Percentiles rank a stretch among this genome's conserved stretches.
These are phyloP conservation scores for Yamadazyma pseudoaaseri DNA, from an alignment of 1,139 yeast species.

Conservation along the genomic window DNA sequence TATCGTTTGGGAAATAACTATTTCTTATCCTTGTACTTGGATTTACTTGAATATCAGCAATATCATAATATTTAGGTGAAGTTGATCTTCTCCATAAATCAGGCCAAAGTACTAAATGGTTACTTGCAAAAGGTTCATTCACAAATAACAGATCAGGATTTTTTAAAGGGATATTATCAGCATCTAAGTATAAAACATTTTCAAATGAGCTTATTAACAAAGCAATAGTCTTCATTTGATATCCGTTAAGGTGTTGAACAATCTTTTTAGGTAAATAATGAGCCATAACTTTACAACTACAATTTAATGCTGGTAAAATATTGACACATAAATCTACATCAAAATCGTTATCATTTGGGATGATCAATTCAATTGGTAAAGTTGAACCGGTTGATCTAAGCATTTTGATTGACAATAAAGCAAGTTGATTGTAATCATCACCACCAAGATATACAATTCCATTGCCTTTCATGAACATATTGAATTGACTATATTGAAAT, in stretches of 20 bases:
- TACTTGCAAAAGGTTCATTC: constrained; percentile 28
- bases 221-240: constrained; percentile 34
- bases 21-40: constrained; percentile 20
- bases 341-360: constrained; percentile 28
- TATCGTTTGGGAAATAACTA: constrained; percentile 27
- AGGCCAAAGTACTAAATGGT: constrained; percentile 37
- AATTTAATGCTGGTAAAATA: constrained; percentile 30
- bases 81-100: constrained; percentile 43
- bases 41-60: constrained; percentile 26
- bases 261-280: constrained; percentile 26
- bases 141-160: constrained; percentile 33
- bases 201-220: constrained; percentile 33
- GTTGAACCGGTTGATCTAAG: constrained; percentile 53
- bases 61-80: constrained; percentile 31
- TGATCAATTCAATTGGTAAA: constrained; percentile 55
- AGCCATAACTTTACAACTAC: constrained; percentile 31
- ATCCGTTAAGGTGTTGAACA: constrained; percentile 23
- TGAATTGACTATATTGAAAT: constrained; percentile 18
- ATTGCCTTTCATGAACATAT: constrained; percentile 40
- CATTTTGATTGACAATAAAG: constrained; percentile 52
- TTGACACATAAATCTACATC: constrained; percentile 31
- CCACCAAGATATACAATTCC: constrained; percentile 69
- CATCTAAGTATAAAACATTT: constrained; percentile 34
- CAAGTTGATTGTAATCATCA: constrained; percentile 55
- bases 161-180: constrained; percentile 33